Base-by-base conservation (phyloP, 2,329 filamentous ascomycete genomes). In the Aspergillus sp. region DNA sequence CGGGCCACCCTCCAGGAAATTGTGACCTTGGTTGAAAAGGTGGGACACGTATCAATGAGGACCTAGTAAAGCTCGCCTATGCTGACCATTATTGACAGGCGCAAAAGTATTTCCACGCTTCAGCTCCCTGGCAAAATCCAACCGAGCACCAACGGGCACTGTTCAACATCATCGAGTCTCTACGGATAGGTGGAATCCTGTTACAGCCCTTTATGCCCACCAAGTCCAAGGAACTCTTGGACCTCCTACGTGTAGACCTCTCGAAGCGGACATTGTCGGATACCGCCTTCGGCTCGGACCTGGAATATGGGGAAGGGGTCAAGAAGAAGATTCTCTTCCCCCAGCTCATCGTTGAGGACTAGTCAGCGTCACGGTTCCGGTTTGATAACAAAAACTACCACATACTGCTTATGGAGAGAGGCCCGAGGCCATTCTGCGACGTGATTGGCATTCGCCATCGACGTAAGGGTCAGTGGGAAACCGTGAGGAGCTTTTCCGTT, bases 121-220 rank as follows among this genome's bases (percentile, higher is more conserved):
- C 80, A 6, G 78, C 78, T 38, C 91, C 91, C 0, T 97, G 93
- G 93, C 66, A 74, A 3, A 71, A 71, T 32, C 71, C 67, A 1
- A 65, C 50, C 42, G 70, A 79, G 2, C 73, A 86, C 14, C 75
- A 86, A 58, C 76, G 79, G 60, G 79, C 82, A 35, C 78, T 99
- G 24, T 96, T 83, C 68, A 79, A 87, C 41, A 78, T 80, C 41
- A 82, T 86, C 8, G 94, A 99, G 72, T 82, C 87, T 4, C 69
- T 96, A 44, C 87, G 94, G 35, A 83, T 96, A 20, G 77, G 80
- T 0, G 90, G 86, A 13, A 96, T 99, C 60, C 76, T 97, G 44
- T 76, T 99, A 42, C 92, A 96, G 70, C 91, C 94, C 1, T 89
- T 92, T 65, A 95, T 99, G 81, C 94, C 94, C 0, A 78, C 76